These are phyloP conservation scores for Globisporangium splendens DNA, from an alignment of 352 stramenopile genomes.

Conservation along the genomic window DNA sequence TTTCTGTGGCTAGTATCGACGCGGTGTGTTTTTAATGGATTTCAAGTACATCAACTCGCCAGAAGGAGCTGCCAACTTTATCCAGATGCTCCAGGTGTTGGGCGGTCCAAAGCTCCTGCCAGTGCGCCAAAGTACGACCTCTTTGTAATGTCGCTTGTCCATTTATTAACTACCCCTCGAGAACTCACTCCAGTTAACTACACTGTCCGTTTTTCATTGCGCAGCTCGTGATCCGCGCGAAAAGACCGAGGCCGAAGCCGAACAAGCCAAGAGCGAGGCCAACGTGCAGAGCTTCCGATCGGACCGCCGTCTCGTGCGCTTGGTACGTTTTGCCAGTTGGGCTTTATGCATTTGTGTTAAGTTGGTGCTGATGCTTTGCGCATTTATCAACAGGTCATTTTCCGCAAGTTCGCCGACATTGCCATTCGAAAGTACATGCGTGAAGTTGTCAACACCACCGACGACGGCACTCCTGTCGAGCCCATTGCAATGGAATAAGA, in stretches of 20 bases:
- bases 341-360: not conserved
- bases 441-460: constrained; percentile 26
- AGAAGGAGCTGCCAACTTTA: constrained; percentile 42
- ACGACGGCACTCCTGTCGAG: constrained; percentile 5
- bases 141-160: not conserved
- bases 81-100: constrained; percentile 58
- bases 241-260: constrained; percentile 47
- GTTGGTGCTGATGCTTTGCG: too few relatives aligned
- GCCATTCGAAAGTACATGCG: constrained; percentile 64
- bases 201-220: too few relatives aligned
- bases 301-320: constrained; percentile 64
- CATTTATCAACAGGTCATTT: constrained; percentile 46
- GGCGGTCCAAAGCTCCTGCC: constrained; percentile 59
- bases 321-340: constrained; percentile 31
- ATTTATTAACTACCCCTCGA: too few relatives aligned
- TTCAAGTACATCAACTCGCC: constrained; percentile 33
- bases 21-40: constrained; percentile 53
- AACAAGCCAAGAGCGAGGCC: constrained; percentile 54
- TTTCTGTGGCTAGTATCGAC: constrained; percentile 27
- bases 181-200: not conserved
- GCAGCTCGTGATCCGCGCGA: constrained; percentile 42
- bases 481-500: not conserved
- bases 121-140: constrained; percentile 43
- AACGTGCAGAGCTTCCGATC: constrained; percentile 83
- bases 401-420: constrained; percentile 62